Evolutionary conservation across 305 asterid species (phyloP), one percentile per base, ranked within the genome.

Genomic region (Fraxinus angustifolia): DNA sequence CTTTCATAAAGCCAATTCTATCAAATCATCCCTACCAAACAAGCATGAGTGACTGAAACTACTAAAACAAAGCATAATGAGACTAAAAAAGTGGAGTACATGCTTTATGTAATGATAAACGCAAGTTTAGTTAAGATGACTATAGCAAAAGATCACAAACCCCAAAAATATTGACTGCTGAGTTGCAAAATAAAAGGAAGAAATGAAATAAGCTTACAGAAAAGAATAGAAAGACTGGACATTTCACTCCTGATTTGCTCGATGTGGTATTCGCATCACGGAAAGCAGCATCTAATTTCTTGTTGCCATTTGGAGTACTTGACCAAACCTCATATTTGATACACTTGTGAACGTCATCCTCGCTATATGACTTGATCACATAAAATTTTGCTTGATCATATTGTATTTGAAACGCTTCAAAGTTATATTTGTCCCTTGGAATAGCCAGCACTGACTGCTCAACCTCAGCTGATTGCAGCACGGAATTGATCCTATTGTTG

Each of bases 261-360:
- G 82, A 70, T 80, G 77, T 88, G 65, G 86, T 84, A 48, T 86
- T 91, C n/a, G 89, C 92, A 70, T 88, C 95, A 42, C 81, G 82
- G 78, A 85, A 90, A 82, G 91, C 92, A 85, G 88, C 79, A 74
- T 89, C 91, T 36, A 92, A 36, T 83, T 92, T 92, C 90, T 80
- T 88, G 75, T 92, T 92, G 21, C 97, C 94, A 76, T 85, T 88
- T 1, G 84, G 92, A 53, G 97, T 92, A 81, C 97, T 92, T 0
- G 97, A 91, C 96, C 96, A 92, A 70, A 92, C 96, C 84, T 88
- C 88, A 73, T 90, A 90, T 73, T 92, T 92, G 82, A 92, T 86
- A 87, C 91, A 87, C 83, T 89, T 92, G 84, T 92, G 96, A 81
- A 92, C 19, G 71, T 90, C 89, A 34, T 92, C 94, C 81, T 92